A percentile compares a stretch with the other conserved stretches of the same genome.
phyloP scores from a whole-genome alignment of 345 rosid species.

The Rhodamnia rubescens region DNA sequence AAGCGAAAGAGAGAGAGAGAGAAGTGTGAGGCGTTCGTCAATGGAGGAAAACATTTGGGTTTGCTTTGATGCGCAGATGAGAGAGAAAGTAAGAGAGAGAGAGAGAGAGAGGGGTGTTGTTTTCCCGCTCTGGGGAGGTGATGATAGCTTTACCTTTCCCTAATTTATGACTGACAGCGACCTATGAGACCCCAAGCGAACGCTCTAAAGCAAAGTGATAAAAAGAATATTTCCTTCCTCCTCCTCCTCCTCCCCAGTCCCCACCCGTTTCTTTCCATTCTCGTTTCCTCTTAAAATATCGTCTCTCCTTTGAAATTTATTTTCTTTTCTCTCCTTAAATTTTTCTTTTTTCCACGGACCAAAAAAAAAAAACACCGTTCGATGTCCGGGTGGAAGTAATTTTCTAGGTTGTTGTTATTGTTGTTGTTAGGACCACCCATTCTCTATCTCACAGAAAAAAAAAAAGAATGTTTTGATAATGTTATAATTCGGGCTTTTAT shows the following conservation, averaged over 20 bases:
- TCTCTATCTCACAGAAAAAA: accelerated
- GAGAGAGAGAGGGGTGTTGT: background rate
- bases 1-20: background rate
- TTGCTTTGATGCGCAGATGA: background rate
- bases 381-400: background rate
- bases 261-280: background rate
- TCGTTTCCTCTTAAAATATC: background rate
- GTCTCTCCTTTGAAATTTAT: no score
- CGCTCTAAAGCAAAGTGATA: conserved; percentile 2
- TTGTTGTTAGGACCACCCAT: background rate
- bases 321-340: background rate
- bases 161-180: conserved; percentile 39
- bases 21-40: background rate
- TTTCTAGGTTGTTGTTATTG: background rate
- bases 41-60: background rate
- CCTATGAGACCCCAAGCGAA: conserved; percentile 19
- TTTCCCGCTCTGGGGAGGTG: conserved; percentile 20
- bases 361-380: background rate
- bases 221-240: background rate
- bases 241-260: background rate
- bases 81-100: conserved; percentile 12
- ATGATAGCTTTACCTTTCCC: conserved; percentile 16
- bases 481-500: no score
- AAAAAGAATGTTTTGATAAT: background rate
- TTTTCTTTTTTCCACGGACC: background rate